These are phyloP conservation scores for Sophora flavescens DNA, from an alignment of 306 rosid species.

Conservation along the genomic window DNA sequence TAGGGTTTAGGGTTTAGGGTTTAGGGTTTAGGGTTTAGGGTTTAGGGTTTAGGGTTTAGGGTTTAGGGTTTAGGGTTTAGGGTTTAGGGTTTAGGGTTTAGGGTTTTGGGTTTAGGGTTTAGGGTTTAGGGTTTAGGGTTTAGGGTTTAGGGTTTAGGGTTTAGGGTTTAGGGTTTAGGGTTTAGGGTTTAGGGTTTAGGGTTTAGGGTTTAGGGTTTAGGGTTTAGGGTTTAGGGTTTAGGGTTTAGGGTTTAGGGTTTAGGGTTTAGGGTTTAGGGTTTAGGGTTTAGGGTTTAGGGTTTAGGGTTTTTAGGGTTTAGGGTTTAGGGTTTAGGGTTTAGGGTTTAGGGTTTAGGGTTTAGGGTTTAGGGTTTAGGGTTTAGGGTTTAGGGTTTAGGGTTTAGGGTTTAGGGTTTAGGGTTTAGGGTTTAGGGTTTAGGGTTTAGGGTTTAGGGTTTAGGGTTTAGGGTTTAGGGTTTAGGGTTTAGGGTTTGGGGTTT, in stretches of 20 bases:
- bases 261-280: constrained; percentile 29
- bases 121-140: too few relatives aligned
- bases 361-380: constrained; percentile 38
- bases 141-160: too few relatives aligned
- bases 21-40: too few relatives aligned
- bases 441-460: constrained; percentile 26
- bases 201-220: too few relatives aligned
- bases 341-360: constrained; percentile 37
- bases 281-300: constrained; percentile 7
- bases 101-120: too few relatives aligned
- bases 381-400: constrained; percentile 34
- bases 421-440: constrained; percentile 12
- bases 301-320: constrained; percentile 5
- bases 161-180: too few relatives aligned
- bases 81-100: too few relatives aligned
- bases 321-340: constrained; percentile 38
- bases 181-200: too few relatives aligned
- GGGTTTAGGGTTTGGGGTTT: constrained; percentile 43
- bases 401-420: constrained; percentile 41
- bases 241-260: constrained; percentile 6
- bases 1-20: too few relatives aligned
- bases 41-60: too few relatives aligned
- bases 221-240: background rate
- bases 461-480: constrained; percentile 36
- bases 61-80: too few relatives aligned